These are phyloP conservation scores for Peronospora destructor DNA, from an alignment of 352 stramenopile species.

Conservation along the genomic window DNA sequence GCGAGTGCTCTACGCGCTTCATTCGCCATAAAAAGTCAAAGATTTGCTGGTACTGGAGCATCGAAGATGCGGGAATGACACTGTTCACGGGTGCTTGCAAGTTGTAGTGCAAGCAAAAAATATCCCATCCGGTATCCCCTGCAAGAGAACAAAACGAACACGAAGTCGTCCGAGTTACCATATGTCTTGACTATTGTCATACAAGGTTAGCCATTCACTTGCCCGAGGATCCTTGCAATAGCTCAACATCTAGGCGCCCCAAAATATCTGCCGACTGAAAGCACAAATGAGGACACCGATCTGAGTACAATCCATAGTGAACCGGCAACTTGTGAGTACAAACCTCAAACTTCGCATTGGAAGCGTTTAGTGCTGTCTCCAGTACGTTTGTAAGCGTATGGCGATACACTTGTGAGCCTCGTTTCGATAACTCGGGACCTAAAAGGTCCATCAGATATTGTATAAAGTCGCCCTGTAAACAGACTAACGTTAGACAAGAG, in stretches of 20 bases:
- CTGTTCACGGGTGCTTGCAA: slow-evolving; percentile 81
- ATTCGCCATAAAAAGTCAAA: slow-evolving; percentile 88
- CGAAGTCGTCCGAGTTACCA: slow-evolving; percentile 3
- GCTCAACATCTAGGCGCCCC: slow-evolving; percentile 87
- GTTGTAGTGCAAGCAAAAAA: slow-evolving; percentile 90
- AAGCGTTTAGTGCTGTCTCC: slow-evolving; percentile 90
- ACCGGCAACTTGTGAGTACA: not conserved
- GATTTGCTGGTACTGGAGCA: slow-evolving; percentile 85
- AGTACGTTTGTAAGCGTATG: slow-evolving; percentile 93
- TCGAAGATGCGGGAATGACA: slow-evolving; percentile 80
- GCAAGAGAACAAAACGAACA: not conserved
- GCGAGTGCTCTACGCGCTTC: slow-evolving; percentile 87
- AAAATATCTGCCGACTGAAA: slow-evolving; percentile 84
- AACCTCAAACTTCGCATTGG: slow-evolving; percentile 94
- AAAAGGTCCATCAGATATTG: slow-evolving; percentile 93
- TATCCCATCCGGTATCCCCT: slow-evolving; percentile 92
- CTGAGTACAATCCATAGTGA: not conserved
- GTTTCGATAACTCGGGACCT: slow-evolving; percentile 86
- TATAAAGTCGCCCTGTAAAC: slow-evolving; percentile 91
- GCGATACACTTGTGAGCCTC: slow-evolving; percentile 88
- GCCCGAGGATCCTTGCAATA: slow-evolving; percentile 78
- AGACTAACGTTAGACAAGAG: slow-evolving; percentile 1
- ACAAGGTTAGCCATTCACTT: not conserved
- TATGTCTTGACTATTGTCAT: not conserved
- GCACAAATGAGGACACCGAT: slow-evolving; percentile 3